These are phyloP conservation scores for Neophaeococcomyces aloes DNA, from an alignment of 2,329 filamentous ascomycete genomes.

Conservation along the genomic window DNA sequence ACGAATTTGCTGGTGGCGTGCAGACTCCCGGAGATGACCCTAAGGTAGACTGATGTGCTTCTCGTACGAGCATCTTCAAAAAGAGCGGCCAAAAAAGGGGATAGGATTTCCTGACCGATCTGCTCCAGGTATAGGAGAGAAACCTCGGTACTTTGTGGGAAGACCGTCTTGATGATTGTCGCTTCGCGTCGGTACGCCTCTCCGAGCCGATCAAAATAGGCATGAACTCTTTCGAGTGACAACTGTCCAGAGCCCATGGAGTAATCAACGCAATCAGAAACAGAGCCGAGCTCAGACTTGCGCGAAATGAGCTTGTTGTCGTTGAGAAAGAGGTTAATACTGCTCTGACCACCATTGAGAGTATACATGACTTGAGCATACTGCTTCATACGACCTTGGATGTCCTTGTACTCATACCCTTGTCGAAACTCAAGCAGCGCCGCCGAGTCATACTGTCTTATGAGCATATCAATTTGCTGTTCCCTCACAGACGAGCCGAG, in stretches of 20 bases:
- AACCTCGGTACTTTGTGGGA: slow-evolving; percentile 59
- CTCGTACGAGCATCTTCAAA: slow-evolving; percentile 78
- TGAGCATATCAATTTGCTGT: slow-evolving; percentile 62
- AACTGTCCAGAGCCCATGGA: slow-evolving; percentile 50
- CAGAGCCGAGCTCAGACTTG: slow-evolving; percentile 58
- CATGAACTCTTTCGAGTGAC: slow-evolving; percentile 65
- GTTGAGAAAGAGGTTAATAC: slow-evolving; percentile 74
- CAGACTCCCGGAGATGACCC: slow-evolving; percentile 77
- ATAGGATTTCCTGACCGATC: slow-evolving; percentile 68
- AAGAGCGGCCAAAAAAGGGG: slow-evolving; percentile 73
- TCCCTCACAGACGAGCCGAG: slow-evolving; percentile 61
- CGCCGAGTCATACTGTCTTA: slow-evolving; percentile 77
- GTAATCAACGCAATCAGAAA: slow-evolving; percentile 70
- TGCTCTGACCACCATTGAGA: slow-evolving; percentile 69
- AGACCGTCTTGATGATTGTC: slow-evolving; percentile 68
- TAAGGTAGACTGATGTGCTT: slow-evolving; percentile 67
- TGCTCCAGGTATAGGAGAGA: slow-evolving; percentile 72
- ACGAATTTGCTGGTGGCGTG: slow-evolving; percentile 74
- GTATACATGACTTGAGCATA: slow-evolving; percentile 78
- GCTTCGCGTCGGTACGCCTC: slow-evolving; percentile 73
- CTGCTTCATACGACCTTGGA: slow-evolving; percentile 76
- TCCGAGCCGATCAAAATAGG: slow-evolving; percentile 68
- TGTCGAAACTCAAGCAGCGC: slow-evolving; percentile 87
- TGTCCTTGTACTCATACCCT: slow-evolving; percentile 78
- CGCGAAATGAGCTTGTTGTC: slow-evolving; percentile 77